These are phyloP conservation scores for Passiflora organensis DNA, from an alignment of 345 rosid species.

Conservation along the genomic window DNA sequence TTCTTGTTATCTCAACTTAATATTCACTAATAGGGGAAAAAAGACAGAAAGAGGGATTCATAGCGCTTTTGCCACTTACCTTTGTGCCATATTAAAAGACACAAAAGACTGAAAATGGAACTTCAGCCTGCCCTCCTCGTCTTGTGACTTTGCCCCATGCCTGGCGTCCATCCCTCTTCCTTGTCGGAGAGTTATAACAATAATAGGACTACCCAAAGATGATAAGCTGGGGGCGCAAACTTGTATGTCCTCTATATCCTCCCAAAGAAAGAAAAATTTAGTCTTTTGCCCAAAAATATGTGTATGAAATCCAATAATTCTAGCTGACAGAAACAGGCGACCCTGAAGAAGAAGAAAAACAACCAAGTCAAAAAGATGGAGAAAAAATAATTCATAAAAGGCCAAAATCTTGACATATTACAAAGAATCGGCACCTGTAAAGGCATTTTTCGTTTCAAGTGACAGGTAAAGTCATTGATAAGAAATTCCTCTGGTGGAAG, in stretches of 20 bases:
- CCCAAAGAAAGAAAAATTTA: constrained; percentile 95
- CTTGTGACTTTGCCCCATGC: constrained; percentile 82
- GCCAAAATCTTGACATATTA: not conserved
- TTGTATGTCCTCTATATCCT: constrained; percentile 85
- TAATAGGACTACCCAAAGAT: constrained; percentile 90
- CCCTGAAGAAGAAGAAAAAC: constrained; percentile 52
- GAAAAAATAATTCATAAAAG: not conserved
- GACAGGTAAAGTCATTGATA: constrained; percentile 96
- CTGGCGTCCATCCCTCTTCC: constrained; percentile 84
- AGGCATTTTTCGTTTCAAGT: constrained; percentile 88
- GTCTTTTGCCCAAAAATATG: constrained; percentile 90
- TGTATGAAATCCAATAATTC: constrained; percentile 88
- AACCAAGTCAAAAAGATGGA: constrained; percentile 1
- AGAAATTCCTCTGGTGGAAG: constrained; percentile 95
- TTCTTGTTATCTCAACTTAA: too few relatives aligned
- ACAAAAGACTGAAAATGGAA: constrained; percentile 94
- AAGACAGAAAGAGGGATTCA: too few relatives aligned
- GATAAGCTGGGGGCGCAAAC: constrained; percentile 70
- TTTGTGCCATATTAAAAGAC: constrained; percentile 76
- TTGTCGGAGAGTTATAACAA: constrained; percentile 70
- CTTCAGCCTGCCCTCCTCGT: constrained; percentile 91
- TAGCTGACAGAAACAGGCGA: constrained; percentile 84
- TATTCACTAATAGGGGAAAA: too few relatives aligned
- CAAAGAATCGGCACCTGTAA: constrained; percentile 60
- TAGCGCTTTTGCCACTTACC: constrained; percentile 39